These are phyloP conservation scores for Asterophora parasitica DNA, from an alignment of 768 basidiomycete genomes.

Conservation along the genomic window DNA sequence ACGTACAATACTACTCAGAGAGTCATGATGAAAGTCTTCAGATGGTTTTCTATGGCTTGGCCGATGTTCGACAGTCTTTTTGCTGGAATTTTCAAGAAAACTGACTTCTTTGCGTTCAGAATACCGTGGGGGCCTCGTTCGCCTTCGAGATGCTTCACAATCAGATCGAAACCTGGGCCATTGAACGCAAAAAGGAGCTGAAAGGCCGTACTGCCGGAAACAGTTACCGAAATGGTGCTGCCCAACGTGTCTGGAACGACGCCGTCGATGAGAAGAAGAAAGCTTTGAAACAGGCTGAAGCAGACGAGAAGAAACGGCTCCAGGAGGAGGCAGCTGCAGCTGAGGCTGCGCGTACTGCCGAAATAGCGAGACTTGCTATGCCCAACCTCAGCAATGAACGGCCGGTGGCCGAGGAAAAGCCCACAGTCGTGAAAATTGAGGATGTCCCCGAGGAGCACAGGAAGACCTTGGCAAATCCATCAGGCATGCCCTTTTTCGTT, in stretches of 20 bases:
- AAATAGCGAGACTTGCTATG: constrained; percentile 4
- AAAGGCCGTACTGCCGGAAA: constrained; percentile 4
- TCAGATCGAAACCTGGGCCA: constrained; percentile 7
- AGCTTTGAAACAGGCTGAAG: constrained; percentile 2
- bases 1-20: constrained; percentile 5
- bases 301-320: neutral
- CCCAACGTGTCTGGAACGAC: neutral
- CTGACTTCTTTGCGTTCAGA: neutral
- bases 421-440: constrained; percentile 1
- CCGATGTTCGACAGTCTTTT: constrained; percentile 2
- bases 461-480: neutral
- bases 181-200: constrained; percentile 2
- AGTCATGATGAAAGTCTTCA: neutral
- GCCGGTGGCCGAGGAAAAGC: neutral
- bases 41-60: constrained; percentile 9
- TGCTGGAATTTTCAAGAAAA: neutral
- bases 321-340: constrained; percentile 4
- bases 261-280: neutral
- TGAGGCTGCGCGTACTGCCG: constrained; percentile 3
- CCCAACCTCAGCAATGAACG: neutral
- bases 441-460: neutral
- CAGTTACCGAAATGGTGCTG: constrained; percentile 1
- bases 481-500: neutral
- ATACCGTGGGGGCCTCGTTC: constrained; percentile 9
- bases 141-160: constrained; percentile 10